A percentile compares a stretch with the other conserved stretches of the same genome.
Evolutionary conservation across 495 filamentous ascomycete genomes (phyloP).

Genomic region (Talaromyces nanjingensis): DNA sequence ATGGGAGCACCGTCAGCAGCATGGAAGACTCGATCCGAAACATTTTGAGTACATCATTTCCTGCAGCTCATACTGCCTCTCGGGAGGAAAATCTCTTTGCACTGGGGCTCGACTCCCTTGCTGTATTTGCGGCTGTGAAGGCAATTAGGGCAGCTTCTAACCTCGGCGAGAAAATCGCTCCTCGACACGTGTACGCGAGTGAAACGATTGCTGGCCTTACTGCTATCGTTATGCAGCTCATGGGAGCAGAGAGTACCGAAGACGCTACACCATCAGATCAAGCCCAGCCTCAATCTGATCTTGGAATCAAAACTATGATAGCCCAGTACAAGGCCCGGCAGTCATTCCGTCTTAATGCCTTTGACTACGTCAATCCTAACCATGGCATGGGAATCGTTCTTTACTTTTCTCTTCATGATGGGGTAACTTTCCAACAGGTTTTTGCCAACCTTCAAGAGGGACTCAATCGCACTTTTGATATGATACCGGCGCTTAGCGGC

Average conservation of each 20-base stretch:
- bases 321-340: slow-evolving; percentile 15
- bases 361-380: slow-evolving; percentile 22
- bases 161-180: slow-evolving; percentile 17
- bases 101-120: slow-evolving; percentile 23
- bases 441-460: slow-evolving; percentile 20
- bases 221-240: slow-evolving; percentile 4
- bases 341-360: slow-evolving; percentile 21
- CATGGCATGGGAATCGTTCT: slow-evolving; percentile 20
- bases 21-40: neutral
- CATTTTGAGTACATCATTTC: neutral
- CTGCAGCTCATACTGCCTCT: slow-evolving; percentile 8
- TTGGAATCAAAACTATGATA: slow-evolving; percentile 12
- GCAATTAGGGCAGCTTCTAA: slow-evolving; percentile 16
- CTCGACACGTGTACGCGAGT: slow-evolving; percentile 22
- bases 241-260: neutral
- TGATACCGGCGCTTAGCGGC: slow-evolving; percentile 22
- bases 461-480: slow-evolving; percentile 21
- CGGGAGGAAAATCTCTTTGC: slow-evolving; percentile 19
- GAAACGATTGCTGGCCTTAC: slow-evolving; percentile 21
- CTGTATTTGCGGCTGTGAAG: slow-evolving; percentile 19
- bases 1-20: neutral
- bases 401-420: slow-evolving; percentile 20
- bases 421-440: slow-evolving; percentile 15
- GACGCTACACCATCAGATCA: neutral
- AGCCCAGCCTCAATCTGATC: neutral